Evolutionary conservation across 768 basidiomycete genomes (phyloP).

Genomic region (Boletus rex-veris): DNA sequence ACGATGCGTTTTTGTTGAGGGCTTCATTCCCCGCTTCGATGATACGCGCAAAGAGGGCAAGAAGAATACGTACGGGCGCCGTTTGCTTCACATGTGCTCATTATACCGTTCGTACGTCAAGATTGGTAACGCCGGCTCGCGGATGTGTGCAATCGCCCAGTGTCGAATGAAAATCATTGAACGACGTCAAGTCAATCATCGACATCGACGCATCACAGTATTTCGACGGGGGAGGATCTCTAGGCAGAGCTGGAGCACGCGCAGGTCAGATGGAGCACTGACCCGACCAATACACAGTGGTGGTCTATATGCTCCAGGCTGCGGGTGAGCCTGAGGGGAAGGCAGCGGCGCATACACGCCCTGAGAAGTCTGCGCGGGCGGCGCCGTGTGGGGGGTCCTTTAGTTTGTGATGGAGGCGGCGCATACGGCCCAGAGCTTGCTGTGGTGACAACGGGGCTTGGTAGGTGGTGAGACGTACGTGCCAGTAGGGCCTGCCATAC

Average conservation of each 20-base stretch:
- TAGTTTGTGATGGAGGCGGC: constrained; percentile 22
- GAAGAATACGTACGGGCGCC: constrained; percentile 55
- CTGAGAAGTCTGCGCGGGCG: constrained; percentile 22
- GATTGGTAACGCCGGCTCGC: constrained; percentile 60
- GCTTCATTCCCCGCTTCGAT: constrained; percentile 33
- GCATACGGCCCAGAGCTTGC: constrained; percentile 25
- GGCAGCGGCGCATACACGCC: constrained; percentile 19
- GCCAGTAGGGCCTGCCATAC: constrained; percentile 20
- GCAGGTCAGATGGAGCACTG: constrained; percentile 19
- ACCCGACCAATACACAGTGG: constrained; percentile 19
- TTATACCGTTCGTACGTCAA: constrained; percentile 62
- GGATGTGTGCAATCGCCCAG: constrained; percentile 93
- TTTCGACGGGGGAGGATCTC: constrained; percentile 45
- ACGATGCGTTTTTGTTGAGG: constrained; percentile 80
- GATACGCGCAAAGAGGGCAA: too few relatives aligned
- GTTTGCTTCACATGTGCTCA: constrained; percentile 67
- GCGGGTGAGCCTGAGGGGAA: constrained; percentile 12
- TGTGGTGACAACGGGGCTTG: constrained; percentile 14
- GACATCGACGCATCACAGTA: constrained; percentile 45
- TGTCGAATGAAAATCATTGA: constrained; percentile 43
- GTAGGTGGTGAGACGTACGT: constrained; percentile 21
- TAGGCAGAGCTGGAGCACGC: constrained; percentile 24
- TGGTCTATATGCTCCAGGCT: constrained; percentile 26
- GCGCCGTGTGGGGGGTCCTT: constrained; percentile 21
- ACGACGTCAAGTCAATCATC: neutral